Percentiles rank a stretch among this genome's conserved stretches.
phyloP scores from a whole-genome alignment of 1,139 yeast species.

The Lodderomyces oxycetoniae region DNA sequence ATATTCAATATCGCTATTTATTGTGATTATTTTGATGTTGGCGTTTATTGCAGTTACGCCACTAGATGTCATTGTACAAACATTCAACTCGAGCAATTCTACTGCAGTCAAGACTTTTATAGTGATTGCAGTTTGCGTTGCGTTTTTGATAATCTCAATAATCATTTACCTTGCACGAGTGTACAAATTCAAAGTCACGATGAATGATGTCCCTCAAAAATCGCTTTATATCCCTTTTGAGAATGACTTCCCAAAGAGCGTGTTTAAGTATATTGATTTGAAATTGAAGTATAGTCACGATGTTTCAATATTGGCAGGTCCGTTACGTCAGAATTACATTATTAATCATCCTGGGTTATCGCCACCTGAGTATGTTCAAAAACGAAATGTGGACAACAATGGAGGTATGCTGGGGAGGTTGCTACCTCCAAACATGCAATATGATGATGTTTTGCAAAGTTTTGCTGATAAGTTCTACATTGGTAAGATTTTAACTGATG shows the following conservation, averaged over 20 bases:
- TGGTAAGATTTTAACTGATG: conserved; percentile 35
- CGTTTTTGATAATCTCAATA: conserved; percentile 48
- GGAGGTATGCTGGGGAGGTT: conserved; percentile 24
- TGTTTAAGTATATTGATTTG: conserved; percentile 33
- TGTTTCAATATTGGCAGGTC: conserved; percentile 49
- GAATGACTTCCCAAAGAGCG: conserved; percentile 55
- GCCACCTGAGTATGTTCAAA: conserved; percentile 39
- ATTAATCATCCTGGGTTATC: conserved; percentile 65
- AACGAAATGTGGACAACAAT: conserved; percentile 17
- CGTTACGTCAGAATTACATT: conserved; percentile 31
- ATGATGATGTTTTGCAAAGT: conserved; percentile 59
- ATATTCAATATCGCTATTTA: conserved; percentile 50
- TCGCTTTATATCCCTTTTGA: conserved; percentile 61
- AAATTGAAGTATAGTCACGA: conserved; percentile 43
- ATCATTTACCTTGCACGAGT: conserved; percentile 51
- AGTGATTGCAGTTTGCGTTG: conserved; percentile 67
- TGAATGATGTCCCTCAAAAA: conserved; percentile 72
- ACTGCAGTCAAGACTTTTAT: conserved; percentile 62
- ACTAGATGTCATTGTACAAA: conserved; percentile 69
- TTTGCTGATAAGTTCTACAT: conserved; percentile 50
- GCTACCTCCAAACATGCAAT: conserved; percentile 55
- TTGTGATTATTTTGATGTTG: conserved; percentile 46
- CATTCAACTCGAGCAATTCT: conserved; percentile 45
- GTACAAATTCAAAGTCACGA: conserved; percentile 50
- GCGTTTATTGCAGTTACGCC: conserved; percentile 66